These are phyloP conservation scores for Sphaerobolus stellatus DNA, from an alignment of 1,284 basidiomycete species.

Conservation along the genomic window DNA sequence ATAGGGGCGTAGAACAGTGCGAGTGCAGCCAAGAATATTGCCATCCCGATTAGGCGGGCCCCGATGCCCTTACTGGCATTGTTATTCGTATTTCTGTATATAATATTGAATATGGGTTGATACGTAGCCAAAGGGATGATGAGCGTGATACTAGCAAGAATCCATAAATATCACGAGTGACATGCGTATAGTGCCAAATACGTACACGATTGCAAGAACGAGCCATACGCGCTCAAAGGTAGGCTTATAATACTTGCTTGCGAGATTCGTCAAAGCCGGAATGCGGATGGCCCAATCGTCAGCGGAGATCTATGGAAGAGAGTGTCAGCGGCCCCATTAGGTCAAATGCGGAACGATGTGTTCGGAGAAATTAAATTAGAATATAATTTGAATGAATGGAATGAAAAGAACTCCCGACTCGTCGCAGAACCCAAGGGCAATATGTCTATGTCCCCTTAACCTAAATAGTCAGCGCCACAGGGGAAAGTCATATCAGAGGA, in stretches of 20 bases:
- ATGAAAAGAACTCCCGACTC: too few species aligned
- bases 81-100: slow-evolving; percentile 19
- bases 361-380: slow-evolving; percentile 23
- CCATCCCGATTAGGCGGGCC: slow-evolving; percentile 40
- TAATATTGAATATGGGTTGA: slow-evolving; percentile 33
- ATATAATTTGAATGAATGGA: too few species aligned
- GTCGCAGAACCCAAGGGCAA: too few species aligned
- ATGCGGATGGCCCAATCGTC: slow-evolving; percentile 48
- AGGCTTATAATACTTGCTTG: slow-evolving; percentile 46
- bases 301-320: slow-evolving; percentile 39
- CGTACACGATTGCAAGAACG: slow-evolving; percentile 42
- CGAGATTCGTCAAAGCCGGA: slow-evolving; percentile 37
- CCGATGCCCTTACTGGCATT: slow-evolving; percentile 25
- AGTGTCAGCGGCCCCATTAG: neutral
- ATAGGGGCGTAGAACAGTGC: slow-evolving; percentile 46
- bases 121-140: slow-evolving; percentile 43
- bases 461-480: too few species aligned
- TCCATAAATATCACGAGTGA: slow-evolving; percentile 1
- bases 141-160: slow-evolving; percentile 37
- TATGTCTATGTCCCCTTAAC: too few species aligned
- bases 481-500: too few species aligned
- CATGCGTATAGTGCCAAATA: slow-evolving; percentile 1
- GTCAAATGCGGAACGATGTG: neutral
- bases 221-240: slow-evolving; percentile 47
- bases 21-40: slow-evolving; percentile 38